These are phyloP conservation scores for Saccharomycopsis guyanensis DNA, from an alignment of 805 yeast genomes.

Conservation along the genomic window DNA sequence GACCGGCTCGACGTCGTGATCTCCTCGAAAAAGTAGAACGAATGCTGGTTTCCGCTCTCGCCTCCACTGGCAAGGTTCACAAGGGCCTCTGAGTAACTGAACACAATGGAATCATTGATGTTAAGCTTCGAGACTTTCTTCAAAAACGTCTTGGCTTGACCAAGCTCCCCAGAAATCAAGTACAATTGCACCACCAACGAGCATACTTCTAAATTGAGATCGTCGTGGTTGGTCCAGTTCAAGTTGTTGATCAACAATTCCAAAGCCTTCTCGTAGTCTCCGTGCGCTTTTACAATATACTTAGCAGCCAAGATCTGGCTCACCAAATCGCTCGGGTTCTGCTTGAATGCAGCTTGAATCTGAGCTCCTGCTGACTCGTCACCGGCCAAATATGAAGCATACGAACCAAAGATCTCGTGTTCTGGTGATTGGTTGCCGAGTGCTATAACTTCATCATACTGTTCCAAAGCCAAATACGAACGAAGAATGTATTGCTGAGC, in stretches of 20 bases:
- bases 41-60: slow-evolving; percentile 33
- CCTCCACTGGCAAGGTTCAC: slow-evolving; percentile 36
- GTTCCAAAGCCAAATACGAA: slow-evolving; percentile 27
- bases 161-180: slow-evolving; percentile 10
- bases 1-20: slow-evolving; percentile 46
- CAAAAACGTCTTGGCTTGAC: slow-evolving; percentile 13
- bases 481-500: slow-evolving; percentile 30
- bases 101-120: slow-evolving; percentile 62
- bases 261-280: slow-evolving; percentile 21
- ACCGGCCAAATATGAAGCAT: slow-evolving; percentile 24
- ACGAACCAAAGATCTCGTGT: slow-evolving; percentile 27
- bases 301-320: slow-evolving; percentile 24
- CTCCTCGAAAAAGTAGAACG: slow-evolving; percentile 74
- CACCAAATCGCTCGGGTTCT: slow-evolving; percentile 14
- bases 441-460: slow-evolving; percentile 22
- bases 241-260: slow-evolving; percentile 3
- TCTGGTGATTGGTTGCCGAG: slow-evolving; percentile 18
- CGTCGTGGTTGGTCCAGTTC: slow-evolving; percentile 10
- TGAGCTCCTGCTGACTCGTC: slow-evolving; percentile 22
- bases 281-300: slow-evolving; percentile 23
- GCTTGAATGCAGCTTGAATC: slow-evolving; percentile 22
- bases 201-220: slow-evolving; percentile 18
- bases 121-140: slow-evolving; percentile 22
- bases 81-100: slow-evolving; percentile 77
- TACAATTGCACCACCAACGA: slow-evolving; percentile 18